These are phyloP conservation scores for Rhodotorula sp. DNA, from an alignment of 1,284 basidiomycete genomes.

Conservation along the genomic window DNA sequence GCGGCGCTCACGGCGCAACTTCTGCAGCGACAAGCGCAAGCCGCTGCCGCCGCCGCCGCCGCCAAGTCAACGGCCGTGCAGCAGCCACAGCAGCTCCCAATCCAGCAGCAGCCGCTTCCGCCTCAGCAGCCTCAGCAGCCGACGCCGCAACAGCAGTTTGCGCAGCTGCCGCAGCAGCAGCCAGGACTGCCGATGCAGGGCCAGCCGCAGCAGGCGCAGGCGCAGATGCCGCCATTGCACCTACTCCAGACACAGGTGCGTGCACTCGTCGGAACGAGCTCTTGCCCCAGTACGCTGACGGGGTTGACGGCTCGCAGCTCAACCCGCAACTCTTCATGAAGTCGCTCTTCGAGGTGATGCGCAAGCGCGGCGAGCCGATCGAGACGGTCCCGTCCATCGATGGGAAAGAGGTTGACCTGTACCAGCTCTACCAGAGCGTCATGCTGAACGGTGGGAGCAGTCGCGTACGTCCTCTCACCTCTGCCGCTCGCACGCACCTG, in stretches of 20 bases:
- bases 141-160: conserved; percentile 7
- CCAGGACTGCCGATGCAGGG: not conserved
- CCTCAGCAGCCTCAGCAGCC: conserved; percentile 4
- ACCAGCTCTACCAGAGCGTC: conserved; percentile 43
- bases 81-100: not conserved
- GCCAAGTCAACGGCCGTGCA: conserved; percentile 12
- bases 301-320: conserved; percentile 22
- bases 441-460: conserved; percentile 34
- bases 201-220: not conserved
- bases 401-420: conserved; percentile 43
- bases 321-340: conserved; percentile 44
- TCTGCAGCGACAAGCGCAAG: conserved; percentile 9
- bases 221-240: conserved; percentile 30
- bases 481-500: not conserved
- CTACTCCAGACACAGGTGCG: conserved; percentile 24
- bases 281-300: not conserved
- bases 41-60: conserved; percentile 11
- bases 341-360: conserved; percentile 43
- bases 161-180: conserved; percentile 22
- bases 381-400: conserved; percentile 39
- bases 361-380: conserved; percentile 44
- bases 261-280: not conserved
- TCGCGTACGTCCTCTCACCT: conserved; percentile 17
- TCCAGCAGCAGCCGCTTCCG: not conserved
- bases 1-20: conserved; percentile 17